Base-by-base conservation (phyloP, 2,329 filamentous ascomycete genomes). In the Plenodomus biglobosus region DNA sequence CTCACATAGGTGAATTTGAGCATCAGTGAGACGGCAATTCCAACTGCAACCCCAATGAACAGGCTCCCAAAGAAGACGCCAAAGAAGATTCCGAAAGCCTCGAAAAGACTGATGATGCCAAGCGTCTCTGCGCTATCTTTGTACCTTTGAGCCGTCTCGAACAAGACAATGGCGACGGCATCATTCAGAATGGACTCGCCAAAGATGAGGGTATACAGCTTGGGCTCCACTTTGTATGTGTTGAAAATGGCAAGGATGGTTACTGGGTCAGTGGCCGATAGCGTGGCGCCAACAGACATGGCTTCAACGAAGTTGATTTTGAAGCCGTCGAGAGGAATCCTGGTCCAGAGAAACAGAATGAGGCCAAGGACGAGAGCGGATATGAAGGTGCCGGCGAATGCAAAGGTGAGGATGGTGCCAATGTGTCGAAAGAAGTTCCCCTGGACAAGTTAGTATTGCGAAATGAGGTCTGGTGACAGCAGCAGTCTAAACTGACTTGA, bases 351-450 rank as follows among this genome's bases (percentile, higher is more conserved):
- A 78, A 84, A 99, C 41, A 99, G 78, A 47, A 99, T 87, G 38
- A 92, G 71, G 19, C 91, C 94, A 43, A 99, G 86, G 38, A 96
- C 91, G n/a, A 97, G 81, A 50, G 94, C 94, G 34, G 94, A 99
- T 55, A 99, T 88, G 68, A 99, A 96, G 0, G 94, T 99, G 24
- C 94, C 94, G 41, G 89, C 92, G 69, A 99, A 97, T 21, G 94
- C 94, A 72, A 99, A 99, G 3, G 94, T 97, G 59, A 99, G 78
- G 64, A 99, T 99, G 6, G 90, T 95, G 53, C 94, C 92, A 53
- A 97, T 96, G 66, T 99, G 96, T 58, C 92, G 87, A 75, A 99
- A 99, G 81, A 99, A 99, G 76, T 99, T 99, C 62, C 90, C 92
- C 76, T 80, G 30, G 8, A 1, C 8, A 15, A 19, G 44, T 60